Conservation (phyloP, 1,139 yeast genomes). For the Geotrichum bryndzae region DNA sequence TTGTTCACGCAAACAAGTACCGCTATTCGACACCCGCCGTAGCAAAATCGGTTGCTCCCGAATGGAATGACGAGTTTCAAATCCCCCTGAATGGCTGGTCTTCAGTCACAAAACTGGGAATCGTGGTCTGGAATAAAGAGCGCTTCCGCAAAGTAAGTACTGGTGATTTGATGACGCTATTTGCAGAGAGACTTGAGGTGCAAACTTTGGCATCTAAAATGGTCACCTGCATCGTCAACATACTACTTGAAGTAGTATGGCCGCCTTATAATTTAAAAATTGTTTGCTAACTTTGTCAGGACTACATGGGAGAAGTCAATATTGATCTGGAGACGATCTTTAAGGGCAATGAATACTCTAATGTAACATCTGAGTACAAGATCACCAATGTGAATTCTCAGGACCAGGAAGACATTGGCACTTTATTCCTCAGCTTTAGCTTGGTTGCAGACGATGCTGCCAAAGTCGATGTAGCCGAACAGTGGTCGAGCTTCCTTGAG, state of each 20-base stretch:
- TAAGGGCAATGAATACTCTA: background rate
- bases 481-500: background rate
- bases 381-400: background rate
- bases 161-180: background rate
- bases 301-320: conserved; percentile 54
- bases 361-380: background rate
- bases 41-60: conserved; percentile 27
- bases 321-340: conserved; percentile 41
- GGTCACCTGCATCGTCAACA: background rate
- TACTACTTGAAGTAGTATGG: background rate
- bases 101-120: conserved; percentile 28
- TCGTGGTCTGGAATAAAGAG: conserved; percentile 38
- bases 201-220: background rate
- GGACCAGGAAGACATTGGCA: background rate
- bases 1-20: conserved; percentile 11
- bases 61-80: conserved; percentile 35
- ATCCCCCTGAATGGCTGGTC: conserved; percentile 27
- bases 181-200: background rate
- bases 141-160: conserved; percentile 25
- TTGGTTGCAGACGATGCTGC: conserved; percentile 22
- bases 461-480: conserved; percentile 16
- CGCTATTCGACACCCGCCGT: conserved; percentile 8
- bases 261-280: too few relatives aligned
- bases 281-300: conserved; percentile 19
- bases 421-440: conserved; percentile 29